Evolutionary conservation across 768 basidiomycete genomes (phyloP), one percentile per base, ranked within the genome.

Genomic region (Suillus placidus): DNA sequence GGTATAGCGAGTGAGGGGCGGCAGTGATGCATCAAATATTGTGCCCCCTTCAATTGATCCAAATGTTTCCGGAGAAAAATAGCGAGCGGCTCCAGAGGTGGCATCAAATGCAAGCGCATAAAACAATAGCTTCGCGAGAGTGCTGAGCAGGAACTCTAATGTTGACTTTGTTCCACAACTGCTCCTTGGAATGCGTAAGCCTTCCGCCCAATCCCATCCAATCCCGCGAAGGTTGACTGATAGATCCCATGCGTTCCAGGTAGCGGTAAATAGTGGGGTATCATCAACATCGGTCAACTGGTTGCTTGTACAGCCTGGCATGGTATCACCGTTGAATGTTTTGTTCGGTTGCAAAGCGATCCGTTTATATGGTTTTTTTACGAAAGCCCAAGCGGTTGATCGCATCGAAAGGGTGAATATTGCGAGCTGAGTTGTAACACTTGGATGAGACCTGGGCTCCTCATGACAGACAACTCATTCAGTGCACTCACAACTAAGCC

Each of bases 21-120:
- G 68, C 12, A 80, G 67, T 52, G 74, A 73, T 8, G 77, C 63
- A 62, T 78, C 77, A 54, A 79, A 81, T 66, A 85, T 79, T 16
- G 77, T 69, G 7, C 78, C 80, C 16, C 80, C 81, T 4, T 68
- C 43, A 7, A 71, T 66, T 16, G 70, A 68, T 40, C 75, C 73
- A 70, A 86, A 74, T 3, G 82, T 80, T 6, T 74, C 69, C 2
- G 83, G 83, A 18, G 78, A 77, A 58, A 87, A 78, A 6, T 60
- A 40, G 34, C 68, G 69, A 6, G 66, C 60, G 3, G 14, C 38
- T 43, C 69, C 72, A 45, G 69, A 12, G 18, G 64, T 0, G 16
- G 14, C 18, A 35, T 74, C 74, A 23, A 67, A 3, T 12, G 58
- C 67, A 49, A 70, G 9, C 16, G 13, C 18, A 23, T 61, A 64